These are phyloP conservation scores for Begonia loranthoides DNA, from an alignment of 306 rosid species.

Conservation along the genomic window DNA sequence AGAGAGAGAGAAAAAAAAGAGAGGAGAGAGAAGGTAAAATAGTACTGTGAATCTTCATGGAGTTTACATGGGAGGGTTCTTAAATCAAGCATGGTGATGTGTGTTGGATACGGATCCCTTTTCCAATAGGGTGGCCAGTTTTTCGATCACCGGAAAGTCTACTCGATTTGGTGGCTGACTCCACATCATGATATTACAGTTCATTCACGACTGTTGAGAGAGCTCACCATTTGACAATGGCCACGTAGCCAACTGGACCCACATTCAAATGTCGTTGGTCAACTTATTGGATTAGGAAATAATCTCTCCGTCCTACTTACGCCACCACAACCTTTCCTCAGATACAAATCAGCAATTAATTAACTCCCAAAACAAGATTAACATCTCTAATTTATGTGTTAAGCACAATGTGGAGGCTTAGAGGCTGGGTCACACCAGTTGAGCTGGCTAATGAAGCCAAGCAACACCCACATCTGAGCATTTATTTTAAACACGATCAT, in stretches of 20 bases:
- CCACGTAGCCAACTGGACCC: background rate
- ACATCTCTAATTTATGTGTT: too few relatives aligned
- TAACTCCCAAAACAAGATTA: too few relatives aligned
- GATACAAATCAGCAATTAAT: too few relatives aligned
- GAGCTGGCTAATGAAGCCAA: too few relatives aligned
- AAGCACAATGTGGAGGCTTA: too few relatives aligned
- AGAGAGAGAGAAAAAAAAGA: background rate
- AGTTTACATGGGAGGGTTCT: background rate
- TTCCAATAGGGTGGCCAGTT: background rate
- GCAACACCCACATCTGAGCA: too few relatives aligned
- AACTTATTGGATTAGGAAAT: background rate
- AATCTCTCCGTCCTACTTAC: too few relatives aligned
- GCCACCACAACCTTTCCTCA: too few relatives aligned
- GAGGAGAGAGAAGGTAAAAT: background rate
- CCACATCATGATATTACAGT: background rate
- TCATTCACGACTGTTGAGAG: background rate
- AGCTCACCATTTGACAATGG: background rate
- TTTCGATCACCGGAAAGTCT: background rate
- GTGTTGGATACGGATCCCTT: background rate
- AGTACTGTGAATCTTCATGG: background rate
- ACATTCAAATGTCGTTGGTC: background rate
- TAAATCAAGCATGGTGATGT: background rate
- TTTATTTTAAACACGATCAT: too few relatives aligned
- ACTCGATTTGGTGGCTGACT: slow-evolving; percentile 4
- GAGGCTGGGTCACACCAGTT: too few relatives aligned